Evolutionary conservation across 1,139 yeast genomes (phyloP), one percentile per base, ranked within the genome.

Genomic region (Nakaseomyces sp.): DNA sequence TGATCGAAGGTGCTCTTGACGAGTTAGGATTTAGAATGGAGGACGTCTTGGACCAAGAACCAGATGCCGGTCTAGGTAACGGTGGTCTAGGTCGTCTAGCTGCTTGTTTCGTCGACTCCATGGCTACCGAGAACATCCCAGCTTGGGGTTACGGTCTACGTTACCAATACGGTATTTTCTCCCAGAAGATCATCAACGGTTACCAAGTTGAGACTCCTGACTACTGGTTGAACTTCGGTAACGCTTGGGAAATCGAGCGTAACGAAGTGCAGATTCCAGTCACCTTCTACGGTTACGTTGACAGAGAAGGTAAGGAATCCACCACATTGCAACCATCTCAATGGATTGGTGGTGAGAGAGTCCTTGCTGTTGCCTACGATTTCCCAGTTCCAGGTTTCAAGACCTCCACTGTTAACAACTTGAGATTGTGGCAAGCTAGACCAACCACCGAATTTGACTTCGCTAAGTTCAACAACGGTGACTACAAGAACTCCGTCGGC

Each of bases 91-190:
- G 96, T 49, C 77, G 96, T 63, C 72, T 89, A 59, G 96, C 96
- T 31, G 96, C 96, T 32, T 88, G 96, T 67, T 88, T 86, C 60
- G 78, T 89, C 44, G 96, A 89, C 67, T 86, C 96, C 1, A 70
- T 89, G 60, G 79, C 94, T 29, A 80, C 95, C 6, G 81, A 84
- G 54, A 81, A 86, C 63, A 86, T 85, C 64, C 88, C 94, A 26
- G 95, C 95, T 43, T 88, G 96, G 96, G 97, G 96, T 50, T 89
- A 89, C 64, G 96, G 96, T 48, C 71, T 88, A 55, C 81, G 94
- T 61, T 88, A 88, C 67, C 89, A 87, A 65, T 88, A 88, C 62
- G 96, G 96, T 64, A 89, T 89, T 55, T 89, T 89, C 67, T 77
- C 87, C 55, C 97, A 89, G 67, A 80, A 81, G 63, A 87, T 89